Base-by-base conservation (phyloP, 2,329 filamentous ascomycete species). In the Neopestalotiopsis clavispora region DNA sequence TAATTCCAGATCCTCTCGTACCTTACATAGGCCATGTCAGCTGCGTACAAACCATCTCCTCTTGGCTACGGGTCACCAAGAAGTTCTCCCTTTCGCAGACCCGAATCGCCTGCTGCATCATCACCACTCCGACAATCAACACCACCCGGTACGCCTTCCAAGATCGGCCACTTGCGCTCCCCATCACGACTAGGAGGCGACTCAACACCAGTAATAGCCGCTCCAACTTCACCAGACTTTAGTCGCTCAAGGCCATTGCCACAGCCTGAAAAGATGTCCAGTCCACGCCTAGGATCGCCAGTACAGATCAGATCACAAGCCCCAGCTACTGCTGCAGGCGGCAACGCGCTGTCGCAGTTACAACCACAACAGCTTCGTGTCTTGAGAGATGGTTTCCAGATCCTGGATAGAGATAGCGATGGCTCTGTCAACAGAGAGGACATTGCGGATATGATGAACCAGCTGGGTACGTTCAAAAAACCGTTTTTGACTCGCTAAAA, bases 381-480 rank as follows among this genome's bases (percentile, higher is more conserved):
- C 74, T 88, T 99, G 81, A 90, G 96, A 70, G 95, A 98, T 78
- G 94, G 92, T 0, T 99, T 98, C 80, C 94, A 97, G 80, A 94
- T 98, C 69, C 86, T 99, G 61, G 96, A 98, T 80, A 88, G 94
- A 70, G 92, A 96, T 80, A 95, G 94, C 76, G 94, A 96, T 76
- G 95, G 95, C 20, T 84, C 89, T 65, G 91, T 99, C 70, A 92
- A 91, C 73, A 87, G 92, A 69, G 92, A 95, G 28, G 94, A 97
- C 78, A 90, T 99, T 4, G 90, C 90, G 17, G 93, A 97, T 75
- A 97, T 97, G 88, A 87, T 99, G 40, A 89, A 88, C 69, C 94
- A 97, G 76, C 86, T 98, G 63, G 95, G 92, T 93, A 62, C 30
- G 20, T 40, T 30, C 17, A 1, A 42, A 6, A 42, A 38, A 38